A percentile compares a stretch with the other conserved stretches of the same genome.
These are phyloP conservation scores for Fusarium domesticum DNA, from an alignment of 2,329 filamentous ascomycete genomes.

Conservation along the genomic window DNA sequence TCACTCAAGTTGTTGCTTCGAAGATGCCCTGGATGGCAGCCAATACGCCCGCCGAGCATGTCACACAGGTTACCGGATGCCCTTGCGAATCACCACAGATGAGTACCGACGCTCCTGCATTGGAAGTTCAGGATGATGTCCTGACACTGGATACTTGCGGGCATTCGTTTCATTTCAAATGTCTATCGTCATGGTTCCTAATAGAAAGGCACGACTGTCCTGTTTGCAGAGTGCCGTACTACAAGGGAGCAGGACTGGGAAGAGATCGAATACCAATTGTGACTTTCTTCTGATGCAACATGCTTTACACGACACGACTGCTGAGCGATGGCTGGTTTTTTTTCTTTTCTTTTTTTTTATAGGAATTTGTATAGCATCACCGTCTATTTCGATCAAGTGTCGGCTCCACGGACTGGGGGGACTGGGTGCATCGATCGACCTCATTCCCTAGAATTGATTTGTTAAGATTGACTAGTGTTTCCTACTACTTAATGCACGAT, in stretches of 20 bases:
- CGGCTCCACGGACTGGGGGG: too few relatives aligned
- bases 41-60: neutral
- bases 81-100: neutral
- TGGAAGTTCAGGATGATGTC: conserved; percentile 30
- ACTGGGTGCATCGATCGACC: too few relatives aligned
- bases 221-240: conserved; percentile 38
- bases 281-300: conserved; percentile 19
- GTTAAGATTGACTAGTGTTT: too few relatives aligned
- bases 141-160: conserved; percentile 37
- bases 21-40: neutral
- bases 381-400: too few relatives aligned
- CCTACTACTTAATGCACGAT: neutral
- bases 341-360: too few relatives aligned
- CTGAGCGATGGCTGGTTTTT: too few relatives aligned
- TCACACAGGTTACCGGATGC: neutral
- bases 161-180: conserved; percentile 40
- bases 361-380: too few relatives aligned
- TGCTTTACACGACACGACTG: neutral
- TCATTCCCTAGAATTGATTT: too few relatives aligned
- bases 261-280: conserved; percentile 14
- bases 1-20: neutral
- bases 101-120: neutral
- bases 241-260: conserved; percentile 11
- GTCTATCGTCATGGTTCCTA: conserved; percentile 40
- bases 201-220: conserved; percentile 38